phyloP scores from a whole-genome alignment of 2,329 filamentous ascomycete species.

The Periconia sp. region DNA sequence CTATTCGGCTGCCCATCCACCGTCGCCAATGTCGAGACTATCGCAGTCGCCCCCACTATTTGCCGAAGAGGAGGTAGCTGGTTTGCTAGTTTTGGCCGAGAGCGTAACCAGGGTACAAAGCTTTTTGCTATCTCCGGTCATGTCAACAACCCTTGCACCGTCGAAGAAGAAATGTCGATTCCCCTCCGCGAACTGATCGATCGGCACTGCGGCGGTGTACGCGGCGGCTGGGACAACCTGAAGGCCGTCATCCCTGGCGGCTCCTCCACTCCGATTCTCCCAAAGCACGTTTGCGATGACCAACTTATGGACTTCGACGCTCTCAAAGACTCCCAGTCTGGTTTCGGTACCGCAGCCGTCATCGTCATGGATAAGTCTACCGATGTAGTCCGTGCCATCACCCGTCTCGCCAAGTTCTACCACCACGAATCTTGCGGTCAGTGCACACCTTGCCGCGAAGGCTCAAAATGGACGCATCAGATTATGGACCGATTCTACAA shows the following conservation, averaged over 20 bases:
- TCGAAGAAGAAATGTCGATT: constrained; percentile 99
- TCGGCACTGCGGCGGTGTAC: constrained; percentile 96
- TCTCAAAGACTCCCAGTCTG: constrained; percentile 95
- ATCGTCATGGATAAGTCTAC: constrained; percentile 99
- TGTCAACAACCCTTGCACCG: constrained; percentile 97
- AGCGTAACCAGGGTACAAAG: constrained; percentile 97
- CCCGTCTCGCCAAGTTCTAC: constrained; percentile 94
- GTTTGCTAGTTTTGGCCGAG: constrained; percentile 93
- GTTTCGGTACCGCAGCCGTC: constrained; percentile 94
- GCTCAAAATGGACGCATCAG: constrained; percentile 98
- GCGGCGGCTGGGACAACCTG: constrained; percentile 97
- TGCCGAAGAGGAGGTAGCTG: constrained; percentile 88
- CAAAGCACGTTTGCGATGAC: constrained; percentile 87
- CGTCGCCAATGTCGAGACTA: constrained; percentile 96
- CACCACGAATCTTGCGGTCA: constrained; percentile 98
- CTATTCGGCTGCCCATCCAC: constrained; percentile 98
- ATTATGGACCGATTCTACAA: constrained; percentile 98
- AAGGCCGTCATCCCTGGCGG: constrained; percentile 94
- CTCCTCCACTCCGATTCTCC: constrained; percentile 94
- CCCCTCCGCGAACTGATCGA: constrained; percentile 95
- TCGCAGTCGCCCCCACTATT: constrained; percentile 95
- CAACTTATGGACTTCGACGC: constrained; percentile 99
- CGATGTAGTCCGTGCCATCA: constrained; percentile 93
- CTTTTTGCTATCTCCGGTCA: constrained; percentile 98
- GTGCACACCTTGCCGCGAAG: constrained; percentile 99